phyloP scores from a whole-genome alignment of 768 basidiomycete genomes.

The Fistulinella prunicolor region DNA sequence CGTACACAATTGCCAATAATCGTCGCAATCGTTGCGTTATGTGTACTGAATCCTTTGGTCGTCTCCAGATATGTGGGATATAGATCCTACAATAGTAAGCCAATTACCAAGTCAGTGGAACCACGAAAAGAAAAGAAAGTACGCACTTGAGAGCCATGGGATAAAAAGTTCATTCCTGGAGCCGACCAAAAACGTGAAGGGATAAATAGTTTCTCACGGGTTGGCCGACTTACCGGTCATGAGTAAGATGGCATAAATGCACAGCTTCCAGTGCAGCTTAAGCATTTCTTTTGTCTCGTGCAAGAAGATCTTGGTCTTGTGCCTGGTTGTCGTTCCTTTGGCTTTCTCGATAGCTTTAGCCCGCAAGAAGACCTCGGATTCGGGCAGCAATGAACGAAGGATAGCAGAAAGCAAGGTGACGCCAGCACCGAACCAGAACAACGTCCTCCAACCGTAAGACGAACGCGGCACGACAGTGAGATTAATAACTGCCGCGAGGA shows the following conservation, averaged over 20 bases:
- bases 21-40: slow-evolving; percentile 68
- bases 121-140: not conserved
- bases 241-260: slow-evolving; percentile 79
- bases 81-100: slow-evolving; percentile 46
- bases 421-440: slow-evolving; percentile 81
- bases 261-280: slow-evolving; percentile 75
- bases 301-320: slow-evolving; percentile 71
- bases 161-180: slow-evolving; percentile 74
- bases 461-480: slow-evolving; percentile 48
- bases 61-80: slow-evolving; percentile 74
- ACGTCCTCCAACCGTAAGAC: slow-evolving; percentile 58
- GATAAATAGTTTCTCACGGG: not conserved
- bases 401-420: slow-evolving; percentile 67
- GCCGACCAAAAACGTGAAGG: not conserved
- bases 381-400: slow-evolving; percentile 67
- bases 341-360: slow-evolving; percentile 56
- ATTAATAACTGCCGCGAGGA: slow-evolving; percentile 82
- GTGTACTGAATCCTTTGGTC: slow-evolving; percentile 56
- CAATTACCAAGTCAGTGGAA: not conserved
- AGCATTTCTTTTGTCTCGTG: slow-evolving; percentile 74
- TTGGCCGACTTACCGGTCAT: slow-evolving; percentile 51
- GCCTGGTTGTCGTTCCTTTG: slow-evolving; percentile 31
- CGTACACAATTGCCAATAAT: slow-evolving; percentile 75
- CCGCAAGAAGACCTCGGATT: slow-evolving; percentile 69
- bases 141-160: slow-evolving; percentile 62